A percentile compares a stretch with the other conserved stretches of the same genome.
Conservation (phyloP, 352 stramenopile genomes). For the Phytophthora cajani region DNA sequence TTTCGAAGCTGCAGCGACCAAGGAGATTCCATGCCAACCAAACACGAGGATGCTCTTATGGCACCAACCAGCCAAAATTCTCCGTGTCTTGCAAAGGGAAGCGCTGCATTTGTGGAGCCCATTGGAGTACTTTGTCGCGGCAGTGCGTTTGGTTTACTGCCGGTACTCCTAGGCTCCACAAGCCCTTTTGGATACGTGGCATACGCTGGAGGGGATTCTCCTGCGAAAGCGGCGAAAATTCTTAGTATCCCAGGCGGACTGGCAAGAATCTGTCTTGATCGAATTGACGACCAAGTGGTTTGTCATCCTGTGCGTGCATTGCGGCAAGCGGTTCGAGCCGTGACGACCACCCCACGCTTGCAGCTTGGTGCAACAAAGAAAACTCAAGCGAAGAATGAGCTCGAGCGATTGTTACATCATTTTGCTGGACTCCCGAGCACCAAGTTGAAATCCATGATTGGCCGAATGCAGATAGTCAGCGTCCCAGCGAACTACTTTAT, state of each 20-base stretch:
- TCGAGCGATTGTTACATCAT: conserved; percentile 31
- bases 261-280: conserved; percentile 32
- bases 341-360: background rate
- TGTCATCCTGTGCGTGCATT: conserved; percentile 51
- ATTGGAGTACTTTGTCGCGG: conserved; percentile 47
- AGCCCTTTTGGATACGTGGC: conserved; percentile 51
- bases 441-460: conserved; percentile 19
- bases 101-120: conserved; percentile 27
- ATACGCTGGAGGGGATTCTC: conserved; percentile 25
- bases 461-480: conserved; percentile 21
- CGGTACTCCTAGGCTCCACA: conserved; percentile 43
- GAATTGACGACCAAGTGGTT: conserved; percentile 43
- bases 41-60: background rate
- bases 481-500: conserved; percentile 32
- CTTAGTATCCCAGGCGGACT: conserved; percentile 40
- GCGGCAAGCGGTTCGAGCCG: conserved; percentile 37
- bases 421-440: conserved; percentile 35
- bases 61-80: background rate
- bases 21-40: background rate
- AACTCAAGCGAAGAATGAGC: conserved; percentile 6
- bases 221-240: conserved; percentile 18
- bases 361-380: conserved; percentile 2
- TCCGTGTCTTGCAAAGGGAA: background rate
- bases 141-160: conserved; percentile 49
- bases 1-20: background rate